A percentile compares a stretch with the other conserved stretches of the same genome.
Evolutionary conservation across 768 basidiomycete species (phyloP).

Genomic region (Lactarius deliciosus): DNA sequence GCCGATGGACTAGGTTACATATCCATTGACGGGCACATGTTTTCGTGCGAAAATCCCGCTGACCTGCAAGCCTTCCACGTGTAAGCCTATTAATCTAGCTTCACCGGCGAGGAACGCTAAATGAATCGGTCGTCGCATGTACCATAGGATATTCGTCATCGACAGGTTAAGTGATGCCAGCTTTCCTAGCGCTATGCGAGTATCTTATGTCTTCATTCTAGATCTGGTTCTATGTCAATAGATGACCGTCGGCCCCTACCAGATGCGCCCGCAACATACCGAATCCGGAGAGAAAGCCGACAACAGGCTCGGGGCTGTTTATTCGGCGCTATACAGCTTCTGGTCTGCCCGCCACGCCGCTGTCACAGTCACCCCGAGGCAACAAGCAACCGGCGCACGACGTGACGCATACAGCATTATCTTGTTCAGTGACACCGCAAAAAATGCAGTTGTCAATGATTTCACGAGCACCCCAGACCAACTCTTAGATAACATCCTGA

Average conservation of each 20-base stretch:
- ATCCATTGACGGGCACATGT: constrained; percentile 57
- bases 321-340: constrained; percentile 53
- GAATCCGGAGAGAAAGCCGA: constrained; percentile 40
- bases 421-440: constrained; percentile 40
- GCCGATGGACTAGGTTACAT: constrained; percentile 45
- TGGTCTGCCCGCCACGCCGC: constrained; percentile 53
- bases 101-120: not conserved
- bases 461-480: constrained; percentile 46
- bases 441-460: constrained; percentile 44
- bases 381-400: constrained; percentile 35
- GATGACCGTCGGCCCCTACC: constrained; percentile 46
- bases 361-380: constrained; percentile 34
- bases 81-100: constrained; percentile 38
- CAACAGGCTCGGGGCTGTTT: constrained; percentile 59
- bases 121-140: not conserved
- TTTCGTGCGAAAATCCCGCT: constrained; percentile 53
- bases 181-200: not conserved
- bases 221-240: constrained; percentile 51
- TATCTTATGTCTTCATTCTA: constrained; percentile 29
- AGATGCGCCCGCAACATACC: constrained; percentile 43
- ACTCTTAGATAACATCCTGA: constrained; percentile 43
- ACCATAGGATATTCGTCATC: constrained; percentile 51
- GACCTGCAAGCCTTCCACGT: constrained; percentile 58
- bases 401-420: constrained; percentile 58
- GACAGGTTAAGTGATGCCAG: constrained; percentile 39